Conservation (phyloP, 1,139 yeast species). For the Zygoascus hellenicus region DNA sequence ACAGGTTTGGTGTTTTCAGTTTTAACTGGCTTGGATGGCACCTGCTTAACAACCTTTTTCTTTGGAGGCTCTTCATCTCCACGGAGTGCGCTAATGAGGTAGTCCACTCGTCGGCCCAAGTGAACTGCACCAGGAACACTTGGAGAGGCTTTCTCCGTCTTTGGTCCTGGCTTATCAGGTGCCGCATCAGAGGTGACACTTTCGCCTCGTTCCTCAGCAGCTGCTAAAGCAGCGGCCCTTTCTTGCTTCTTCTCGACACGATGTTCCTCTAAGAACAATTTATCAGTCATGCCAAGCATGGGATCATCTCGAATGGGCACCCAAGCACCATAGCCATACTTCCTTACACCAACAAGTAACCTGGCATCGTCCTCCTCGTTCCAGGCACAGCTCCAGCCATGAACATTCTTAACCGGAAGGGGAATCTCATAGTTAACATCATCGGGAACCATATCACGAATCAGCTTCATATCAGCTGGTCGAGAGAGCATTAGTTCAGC, state of each 20-base stretch:
- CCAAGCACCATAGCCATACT: constrained; percentile 98
- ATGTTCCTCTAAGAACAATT: constrained; percentile 55
- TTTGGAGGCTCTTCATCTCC: constrained; percentile 28
- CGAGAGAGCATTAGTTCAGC: constrained; percentile 83
- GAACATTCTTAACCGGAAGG: constrained; percentile 68
- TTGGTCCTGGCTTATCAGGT: neutral
- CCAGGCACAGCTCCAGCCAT: constrained; percentile 93
- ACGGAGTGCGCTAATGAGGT: constrained; percentile 62
- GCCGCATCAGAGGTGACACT: constrained; percentile 15
- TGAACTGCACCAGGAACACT: constrained; percentile 92
- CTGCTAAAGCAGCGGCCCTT: constrained; percentile 31
- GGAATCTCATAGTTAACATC: constrained; percentile 47
- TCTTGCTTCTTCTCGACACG: constrained; percentile 39
- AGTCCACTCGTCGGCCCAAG: constrained; percentile 88
- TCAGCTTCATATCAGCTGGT: constrained; percentile 70
- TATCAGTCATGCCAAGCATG: constrained; percentile 76
- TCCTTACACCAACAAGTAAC: constrained; percentile 78
- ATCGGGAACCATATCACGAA: constrained; percentile 54
- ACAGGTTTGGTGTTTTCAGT: constrained; percentile 11
- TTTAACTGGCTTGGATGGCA: neutral
- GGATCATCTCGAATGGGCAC: constrained; percentile 92
- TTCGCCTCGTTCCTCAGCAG: constrained; percentile 8
- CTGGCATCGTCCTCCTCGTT: constrained; percentile 73
- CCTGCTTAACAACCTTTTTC: constrained; percentile 5
- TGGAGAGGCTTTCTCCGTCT: constrained; percentile 36